Evolutionary conservation across 2,329 filamentous ascomycete species (phyloP).

Genomic region (Sarocladiaceae sp.): DNA sequence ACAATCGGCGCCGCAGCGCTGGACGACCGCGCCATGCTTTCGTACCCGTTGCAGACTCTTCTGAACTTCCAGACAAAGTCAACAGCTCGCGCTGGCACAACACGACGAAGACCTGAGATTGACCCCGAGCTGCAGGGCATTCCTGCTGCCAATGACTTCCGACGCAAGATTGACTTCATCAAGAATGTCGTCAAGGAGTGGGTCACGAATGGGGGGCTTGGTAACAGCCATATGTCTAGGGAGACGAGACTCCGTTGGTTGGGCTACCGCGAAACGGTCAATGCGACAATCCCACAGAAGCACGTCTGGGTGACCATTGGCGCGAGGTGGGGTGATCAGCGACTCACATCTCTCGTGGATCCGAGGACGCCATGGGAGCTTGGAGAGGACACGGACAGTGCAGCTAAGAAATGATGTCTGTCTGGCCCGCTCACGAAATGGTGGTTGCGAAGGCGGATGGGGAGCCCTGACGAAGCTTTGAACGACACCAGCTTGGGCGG

Average conservation of each 20-base stretch:
- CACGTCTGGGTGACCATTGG: slow-evolving; percentile 65
- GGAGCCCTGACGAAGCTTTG: slow-evolving; percentile 8
- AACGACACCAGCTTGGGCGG: slow-evolving; percentile 7
- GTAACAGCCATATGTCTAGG: slow-evolving; percentile 55
- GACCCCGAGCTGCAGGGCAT: slow-evolving; percentile 55
- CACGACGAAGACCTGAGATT: slow-evolving; percentile 54
- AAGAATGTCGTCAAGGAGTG: slow-evolving; percentile 63
- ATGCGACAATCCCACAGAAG: slow-evolving; percentile 47
- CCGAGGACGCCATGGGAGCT: slow-evolving; percentile 46
- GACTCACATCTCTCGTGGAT: slow-evolving; percentile 49
- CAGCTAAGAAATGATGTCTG: slow-evolving; percentile 19
- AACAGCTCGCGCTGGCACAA: slow-evolving; percentile 34
- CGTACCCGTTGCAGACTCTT: slow-evolving; percentile 66
- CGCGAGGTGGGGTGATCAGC: slow-evolving; percentile 52
- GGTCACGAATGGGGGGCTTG: slow-evolving; percentile 63
- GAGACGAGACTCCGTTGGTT: slow-evolving; percentile 51
- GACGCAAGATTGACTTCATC: slow-evolving; percentile 69
- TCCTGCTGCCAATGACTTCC: slow-evolving; percentile 66
- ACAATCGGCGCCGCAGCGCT: slow-evolving; percentile 65
- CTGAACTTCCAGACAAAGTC: slow-evolving; percentile 58
- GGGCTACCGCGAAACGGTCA: slow-evolving; percentile 49
- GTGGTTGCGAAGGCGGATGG: neutral
- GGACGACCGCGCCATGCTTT: slow-evolving; percentile 63
- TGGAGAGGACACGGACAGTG: slow-evolving; percentile 43
- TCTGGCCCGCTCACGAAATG: too few species aligned